Evolutionary conservation across 2,329 filamentous ascomycete species (phyloP).

Genomic region (Bertia moriformis): DNA sequence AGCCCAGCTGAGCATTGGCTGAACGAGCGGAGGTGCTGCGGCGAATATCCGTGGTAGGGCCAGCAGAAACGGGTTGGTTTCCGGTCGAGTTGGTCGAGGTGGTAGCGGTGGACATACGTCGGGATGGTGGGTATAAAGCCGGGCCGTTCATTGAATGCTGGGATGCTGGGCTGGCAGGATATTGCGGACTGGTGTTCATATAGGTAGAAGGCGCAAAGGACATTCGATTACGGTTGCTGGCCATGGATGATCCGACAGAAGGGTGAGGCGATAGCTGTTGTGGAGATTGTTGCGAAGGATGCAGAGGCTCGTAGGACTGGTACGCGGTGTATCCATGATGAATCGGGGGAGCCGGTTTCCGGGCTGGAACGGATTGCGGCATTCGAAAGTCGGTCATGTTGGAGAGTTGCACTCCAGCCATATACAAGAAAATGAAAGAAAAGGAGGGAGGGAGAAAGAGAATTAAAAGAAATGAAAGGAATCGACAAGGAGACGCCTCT

Average conservation of each 20-base stretch:
- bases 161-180: background rate
- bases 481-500: too few species aligned
- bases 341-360: background rate
- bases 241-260: background rate
- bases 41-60: slow-evolving; percentile 40
- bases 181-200: too few species aligned
- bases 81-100: slow-evolving; percentile 1
- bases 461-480: background rate
- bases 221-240: background rate
- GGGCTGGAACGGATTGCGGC: background rate
- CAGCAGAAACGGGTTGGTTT: background rate
- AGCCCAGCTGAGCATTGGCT: slow-evolving; percentile 36
- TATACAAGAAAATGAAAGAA: background rate
- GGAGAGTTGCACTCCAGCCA: background rate
- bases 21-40: slow-evolving; percentile 74
- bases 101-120: background rate
- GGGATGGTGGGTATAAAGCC: background rate
- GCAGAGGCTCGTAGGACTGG: background rate
- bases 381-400: background rate
- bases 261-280: background rate
- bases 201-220: too few species aligned
- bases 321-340: background rate
- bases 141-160: background rate
- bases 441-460: background rate
- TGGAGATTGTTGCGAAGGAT: background rate